Evolutionary conservation across 306 rosid species (phyloP), one percentile per base, ranked within the genome.

Genomic region (Malus fusca): DNA sequence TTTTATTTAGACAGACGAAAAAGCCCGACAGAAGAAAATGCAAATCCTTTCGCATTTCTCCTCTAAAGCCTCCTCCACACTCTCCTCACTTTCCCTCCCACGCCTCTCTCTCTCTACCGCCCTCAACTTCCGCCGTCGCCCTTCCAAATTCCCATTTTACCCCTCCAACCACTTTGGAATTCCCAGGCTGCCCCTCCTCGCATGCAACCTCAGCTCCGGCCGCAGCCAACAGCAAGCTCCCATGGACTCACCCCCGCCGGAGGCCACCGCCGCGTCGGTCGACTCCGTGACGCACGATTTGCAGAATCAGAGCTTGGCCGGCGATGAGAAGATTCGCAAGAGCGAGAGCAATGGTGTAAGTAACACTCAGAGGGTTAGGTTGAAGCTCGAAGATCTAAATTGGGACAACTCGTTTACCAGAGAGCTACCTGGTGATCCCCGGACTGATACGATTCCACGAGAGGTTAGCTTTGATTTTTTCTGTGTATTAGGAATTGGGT

Each of bases 371-470:
- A 66, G 44, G 23, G 72, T 52, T 3, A 42, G 76, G 56, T 52
- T 66, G 79, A 88, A 70, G 71, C 99, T 95, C 28, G 82, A 95
- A 75, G 93, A 89, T 90, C 97, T 95, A 46, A 88, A 82, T 75
- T 96, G 99, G 99, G 97, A 96, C 33, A 83, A 96, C 77, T 90
- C 99, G 3, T 92, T 96, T 19, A 90, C 88, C 3, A 71, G 91
- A 58, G 87, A 72, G 48, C 78, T 96, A 61, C 98, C 99, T 25
- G 82, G 88, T 52, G 99, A 95, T 88, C 92, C 91, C 11, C 84
- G 92, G 62, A 79, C 90, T 67, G 97, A 95, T 78, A 67, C 77
- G 37, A 75, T 83, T 52, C 99, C 97, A 0, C 81, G 99, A 78
- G 92, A 95, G 99, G 97, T 90, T 23, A 6, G 69, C 30, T 11